Evolutionary conservation across 2,329 filamentous ascomycete genomes (phyloP).

Genomic region (Ophiocordyceps polyrhachis-furcata): DNA sequence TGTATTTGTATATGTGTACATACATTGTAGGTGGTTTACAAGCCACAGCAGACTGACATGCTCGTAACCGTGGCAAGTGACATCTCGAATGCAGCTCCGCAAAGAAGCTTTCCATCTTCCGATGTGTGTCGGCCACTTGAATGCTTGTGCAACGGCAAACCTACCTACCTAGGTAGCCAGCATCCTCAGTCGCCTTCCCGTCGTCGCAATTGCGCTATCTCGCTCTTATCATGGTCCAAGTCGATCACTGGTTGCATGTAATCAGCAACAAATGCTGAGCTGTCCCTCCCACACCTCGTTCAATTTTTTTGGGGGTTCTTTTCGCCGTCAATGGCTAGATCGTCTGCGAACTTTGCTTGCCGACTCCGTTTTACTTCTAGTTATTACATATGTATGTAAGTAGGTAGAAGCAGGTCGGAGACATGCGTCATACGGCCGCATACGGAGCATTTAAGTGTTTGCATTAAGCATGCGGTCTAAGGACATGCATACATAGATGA

Average conservation of each 20-base stretch:
- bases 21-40: no score
- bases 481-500: no score
- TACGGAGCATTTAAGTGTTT: no score
- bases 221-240: background rate
- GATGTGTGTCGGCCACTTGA: background rate
- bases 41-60: no score
- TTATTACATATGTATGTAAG: background rate
- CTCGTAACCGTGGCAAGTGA: no score
- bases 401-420: background rate
- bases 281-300: background rate
- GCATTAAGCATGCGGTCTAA: no score
- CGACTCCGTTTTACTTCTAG: background rate
- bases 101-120: background rate
- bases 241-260: background rate
- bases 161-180: no score
- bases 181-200: background rate
- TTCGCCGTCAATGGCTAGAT: background rate
- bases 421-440: no score
- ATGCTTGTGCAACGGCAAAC: background rate
- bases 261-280: background rate
- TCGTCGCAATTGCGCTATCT: background rate
- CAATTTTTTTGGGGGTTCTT: no score
- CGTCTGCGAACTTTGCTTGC: background rate
- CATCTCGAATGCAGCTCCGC: background rate
- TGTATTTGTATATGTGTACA: no score